These are phyloP conservation scores for Cordyceps militaris DNA, from an alignment of 2,329 filamentous ascomycete species.

Conservation along the genomic window DNA sequence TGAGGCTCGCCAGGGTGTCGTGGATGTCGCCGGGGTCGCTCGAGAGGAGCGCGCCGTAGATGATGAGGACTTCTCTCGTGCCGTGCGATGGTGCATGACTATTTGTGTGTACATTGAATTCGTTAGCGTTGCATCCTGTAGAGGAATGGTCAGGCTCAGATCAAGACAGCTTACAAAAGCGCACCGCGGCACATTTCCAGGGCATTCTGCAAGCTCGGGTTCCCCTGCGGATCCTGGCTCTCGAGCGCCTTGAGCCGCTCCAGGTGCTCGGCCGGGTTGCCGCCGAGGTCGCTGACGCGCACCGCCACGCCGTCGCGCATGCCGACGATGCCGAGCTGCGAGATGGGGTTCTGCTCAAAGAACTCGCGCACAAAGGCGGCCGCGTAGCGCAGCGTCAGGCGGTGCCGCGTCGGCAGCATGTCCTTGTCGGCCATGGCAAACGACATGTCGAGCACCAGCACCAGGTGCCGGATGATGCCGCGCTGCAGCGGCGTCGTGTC, in stretches of 20 bases:
- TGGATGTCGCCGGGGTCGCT: constrained; percentile 94
- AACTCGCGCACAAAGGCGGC: constrained; percentile 87
- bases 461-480: constrained; percentile 93
- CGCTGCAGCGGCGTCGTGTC: constrained; percentile 94
- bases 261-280: constrained; percentile 85
- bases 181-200: constrained; percentile 90
- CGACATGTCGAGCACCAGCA: constrained; percentile 86
- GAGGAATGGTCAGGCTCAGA: too few species aligned
- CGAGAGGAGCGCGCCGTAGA: constrained; percentile 85
- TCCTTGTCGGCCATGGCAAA: constrained; percentile 95
- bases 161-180: constrained; percentile 57
- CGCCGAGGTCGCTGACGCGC: constrained; percentile 79
- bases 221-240: constrained; percentile 61
- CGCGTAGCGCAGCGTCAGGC: constrained; percentile 74
- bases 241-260: constrained; percentile 63
- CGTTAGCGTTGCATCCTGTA: constrained; percentile 11
- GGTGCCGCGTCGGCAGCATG: constrained; percentile 77
- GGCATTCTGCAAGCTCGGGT: constrained; percentile 84
- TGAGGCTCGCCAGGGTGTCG: constrained; percentile 72
- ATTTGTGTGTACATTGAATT: constrained; percentile 15
- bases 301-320: constrained; percentile 90
- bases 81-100: constrained; percentile 89
- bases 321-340: constrained; percentile 83
- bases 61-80: constrained; percentile 83
- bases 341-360: constrained; percentile 98